These are phyloP conservation scores for Hypomontagnella submonticulosa DNA, from an alignment of 495 filamentous ascomycete species.

Conservation along the genomic window DNA sequence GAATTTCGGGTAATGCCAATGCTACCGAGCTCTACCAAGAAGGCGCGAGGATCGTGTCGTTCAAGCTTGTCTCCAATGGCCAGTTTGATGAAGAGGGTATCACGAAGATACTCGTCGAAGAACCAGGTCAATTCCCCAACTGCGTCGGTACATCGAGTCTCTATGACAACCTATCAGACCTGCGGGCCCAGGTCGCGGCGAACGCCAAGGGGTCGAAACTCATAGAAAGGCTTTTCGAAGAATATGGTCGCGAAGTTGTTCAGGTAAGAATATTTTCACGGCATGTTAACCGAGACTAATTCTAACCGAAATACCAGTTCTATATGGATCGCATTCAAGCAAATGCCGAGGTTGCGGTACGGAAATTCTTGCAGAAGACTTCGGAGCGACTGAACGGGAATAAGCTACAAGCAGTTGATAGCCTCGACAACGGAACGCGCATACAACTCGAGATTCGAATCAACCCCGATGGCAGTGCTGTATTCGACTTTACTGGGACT, in stretches of 20 bases:
- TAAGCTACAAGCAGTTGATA: constrained; percentile 41
- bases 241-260: constrained; percentile 41
- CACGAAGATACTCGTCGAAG: constrained; percentile 43
- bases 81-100: constrained; percentile 50
- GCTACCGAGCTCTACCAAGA: constrained; percentile 49
- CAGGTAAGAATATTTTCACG: constrained; percentile 22
- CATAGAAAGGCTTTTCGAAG: constrained; percentile 40
- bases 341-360: constrained; percentile 46
- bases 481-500: constrained; percentile 52
- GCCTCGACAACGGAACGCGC: constrained; percentile 51
- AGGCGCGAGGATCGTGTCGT: constrained; percentile 49
- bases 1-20: constrained; percentile 46
- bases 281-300: background rate
- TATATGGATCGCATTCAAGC: constrained; percentile 50
- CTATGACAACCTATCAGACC: constrained; percentile 48
- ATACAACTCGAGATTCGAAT: constrained; percentile 49
- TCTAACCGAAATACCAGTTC: constrained; percentile 21
- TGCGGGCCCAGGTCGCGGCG: constrained; percentile 51
- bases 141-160: constrained; percentile 47
- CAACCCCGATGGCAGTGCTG: constrained; percentile 41
- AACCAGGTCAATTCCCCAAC: constrained; percentile 47
- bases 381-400: constrained; percentile 22
- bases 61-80: constrained; percentile 45
- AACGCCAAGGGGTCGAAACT: constrained; percentile 48
- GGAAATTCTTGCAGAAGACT: constrained; percentile 38